Evolutionary conservation across 2,329 filamentous ascomycete genomes (phyloP), one percentile per base, ranked within the genome.

Genomic region (Colletotrichum chlorophyti): DNA sequence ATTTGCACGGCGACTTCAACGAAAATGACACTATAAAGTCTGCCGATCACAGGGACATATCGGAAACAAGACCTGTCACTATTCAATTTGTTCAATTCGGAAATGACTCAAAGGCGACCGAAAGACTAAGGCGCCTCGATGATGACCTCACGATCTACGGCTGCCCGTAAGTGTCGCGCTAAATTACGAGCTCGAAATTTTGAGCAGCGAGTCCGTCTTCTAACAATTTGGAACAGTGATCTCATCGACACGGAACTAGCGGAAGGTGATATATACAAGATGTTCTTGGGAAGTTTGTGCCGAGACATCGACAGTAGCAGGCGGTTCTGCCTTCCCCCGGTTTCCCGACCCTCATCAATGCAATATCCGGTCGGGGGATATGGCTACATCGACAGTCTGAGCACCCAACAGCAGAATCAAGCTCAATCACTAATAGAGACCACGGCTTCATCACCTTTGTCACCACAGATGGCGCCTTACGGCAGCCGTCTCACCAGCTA

Each of bases 41-140:
- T 17, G 6, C 8, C 14, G 24, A 15, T 6, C 3, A 2, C 47
- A 31, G 3, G 8, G 53, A 46, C 10, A 57, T 61, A 5, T 35
- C 29, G 7, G 21, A 29, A 6, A 52, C 34, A 14, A 60, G 68
- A 5, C 67, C 66, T 7, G 59, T 71, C 2, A 68, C 64, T 14
- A 66, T 72, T 14, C 64, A 71, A 12, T 72, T 72, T 42, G 62
- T 72, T 6, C 65, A 64, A 14, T 71, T 72, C 23, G 69, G 69
- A 0, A 23, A 66, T 15, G 63, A 71, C 27, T 29, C 32, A 5
- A 45, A 60, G 1, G 70, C 64, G 2, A 63, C 42, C 0, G 29
- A 41, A 14, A 53, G 64, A 6, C 63, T 72, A 4, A 32, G 58
- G 12, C 54, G 54, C 11, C 45, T 68, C 5, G 46, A 57, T 6